Evolutionary conservation across 306 rosid genomes (phyloP).

Genomic region (Corylus heterophylla): DNA sequence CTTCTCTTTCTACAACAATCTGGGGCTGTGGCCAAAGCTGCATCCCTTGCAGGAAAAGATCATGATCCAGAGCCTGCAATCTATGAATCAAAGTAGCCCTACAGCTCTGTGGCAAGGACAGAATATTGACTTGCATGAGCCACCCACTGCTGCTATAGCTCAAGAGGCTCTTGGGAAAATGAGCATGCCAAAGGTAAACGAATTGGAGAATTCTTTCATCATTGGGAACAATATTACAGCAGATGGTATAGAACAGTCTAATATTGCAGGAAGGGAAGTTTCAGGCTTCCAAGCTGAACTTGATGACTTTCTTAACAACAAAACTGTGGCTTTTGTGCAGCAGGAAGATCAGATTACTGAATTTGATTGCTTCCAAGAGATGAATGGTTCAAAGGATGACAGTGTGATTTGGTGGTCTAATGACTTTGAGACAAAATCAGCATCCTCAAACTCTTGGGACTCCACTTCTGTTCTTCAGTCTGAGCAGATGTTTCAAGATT

Average conservation of each 20-base stretch:
- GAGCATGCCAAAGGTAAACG: slow-evolving; percentile 27
- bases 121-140: slow-evolving; percentile 25
- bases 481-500: slow-evolving; percentile 66
- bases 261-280: slow-evolving; percentile 33
- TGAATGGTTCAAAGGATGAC: slow-evolving; percentile 51
- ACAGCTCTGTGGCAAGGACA: slow-evolving; percentile 38
- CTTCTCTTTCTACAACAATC: slow-evolving; percentile 58
- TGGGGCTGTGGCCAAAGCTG: slow-evolving; percentile 81
- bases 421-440: slow-evolving; percentile 60
- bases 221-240: slow-evolving; percentile 24
- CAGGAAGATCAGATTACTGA: slow-evolving; percentile 44
- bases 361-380: slow-evolving; percentile 73
- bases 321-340: slow-evolving; percentile 34
- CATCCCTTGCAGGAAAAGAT: slow-evolving; percentile 78
- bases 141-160: slow-evolving; percentile 10
- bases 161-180: slow-evolving; percentile 33
- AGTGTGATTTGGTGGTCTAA: slow-evolving; percentile 75
- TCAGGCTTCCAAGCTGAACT: slow-evolving; percentile 57
- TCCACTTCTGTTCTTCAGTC: slow-evolving; percentile 62
- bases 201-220: slow-evolving; percentile 35
- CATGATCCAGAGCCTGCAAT: slow-evolving; percentile 53
- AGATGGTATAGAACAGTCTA: slow-evolving; percentile 26
- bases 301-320: slow-evolving; percentile 53
- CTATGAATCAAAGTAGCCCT: slow-evolving; percentile 33
- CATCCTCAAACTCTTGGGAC: slow-evolving; percentile 74